Conservation (phyloP, 108 stramenopile species). For the Mayamaea pseudoterrestris region DNA sequence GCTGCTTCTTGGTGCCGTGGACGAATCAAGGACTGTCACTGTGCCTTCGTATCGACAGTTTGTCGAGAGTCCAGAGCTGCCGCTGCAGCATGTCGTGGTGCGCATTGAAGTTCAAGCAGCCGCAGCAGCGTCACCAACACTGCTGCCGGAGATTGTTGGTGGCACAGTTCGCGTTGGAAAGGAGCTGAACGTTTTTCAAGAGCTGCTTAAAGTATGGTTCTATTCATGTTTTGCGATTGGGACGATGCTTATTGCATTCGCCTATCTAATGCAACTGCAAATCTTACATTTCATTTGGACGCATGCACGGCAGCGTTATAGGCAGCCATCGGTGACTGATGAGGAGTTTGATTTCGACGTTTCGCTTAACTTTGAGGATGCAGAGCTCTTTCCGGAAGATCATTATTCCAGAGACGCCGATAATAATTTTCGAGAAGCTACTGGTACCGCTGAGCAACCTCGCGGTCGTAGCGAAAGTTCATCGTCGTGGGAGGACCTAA, state of each 20-base stretch:
- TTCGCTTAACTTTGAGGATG: too few relatives aligned
- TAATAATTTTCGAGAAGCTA: too few relatives aligned
- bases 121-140: conserved; percentile 7
- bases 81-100: conserved; percentile 17
- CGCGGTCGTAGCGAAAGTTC: too few relatives aligned
- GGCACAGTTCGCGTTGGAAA: conserved; percentile 57
- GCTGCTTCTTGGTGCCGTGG: conserved; percentile 38
- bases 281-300: too few relatives aligned
- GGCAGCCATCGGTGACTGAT: too few relatives aligned
- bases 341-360: too few relatives aligned
- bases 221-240: conserved; percentile 47
- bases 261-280: too few relatives aligned
- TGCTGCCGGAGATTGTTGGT: conserved; percentile 32
- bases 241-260: conserved; percentile 22
- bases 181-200: conserved; percentile 49
- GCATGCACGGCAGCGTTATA: too few relatives aligned
- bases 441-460: too few relatives aligned
- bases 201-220: conserved; percentile 47
- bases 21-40: conserved; percentile 46
- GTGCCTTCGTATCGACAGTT: conserved; percentile 62
- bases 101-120: conserved; percentile 1
- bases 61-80: conserved; percentile 32
- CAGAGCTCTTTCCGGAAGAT: too few relatives aligned
- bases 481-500: too few relatives aligned
- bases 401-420: too few relatives aligned